These are phyloP conservation scores for Ustilago hordei DNA, from an alignment of 1,284 basidiomycete species.

Conservation along the genomic window DNA sequence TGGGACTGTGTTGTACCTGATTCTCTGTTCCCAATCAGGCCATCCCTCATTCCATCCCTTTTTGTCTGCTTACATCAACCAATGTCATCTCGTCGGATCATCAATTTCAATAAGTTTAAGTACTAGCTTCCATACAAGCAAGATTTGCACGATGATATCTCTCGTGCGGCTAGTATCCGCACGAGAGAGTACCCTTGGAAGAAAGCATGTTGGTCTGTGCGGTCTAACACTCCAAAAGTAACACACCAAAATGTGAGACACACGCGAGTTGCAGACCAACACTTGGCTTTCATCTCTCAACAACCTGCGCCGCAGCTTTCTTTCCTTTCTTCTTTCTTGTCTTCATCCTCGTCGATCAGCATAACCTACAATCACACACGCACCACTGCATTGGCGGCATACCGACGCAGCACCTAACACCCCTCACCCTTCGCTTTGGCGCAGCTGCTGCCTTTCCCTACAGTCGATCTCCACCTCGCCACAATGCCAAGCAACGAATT, in stretches of 20 bases:
- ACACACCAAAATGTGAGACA: slow-evolving; percentile 7
- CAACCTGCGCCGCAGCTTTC: neutral
- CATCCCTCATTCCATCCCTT: too few species aligned
- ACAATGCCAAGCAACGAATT: slow-evolving; percentile 60
- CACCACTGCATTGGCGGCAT: neutral
- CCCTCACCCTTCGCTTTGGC: neutral
- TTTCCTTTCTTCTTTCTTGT: neutral
- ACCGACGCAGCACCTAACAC: neutral
- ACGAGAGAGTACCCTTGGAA: too few species aligned
- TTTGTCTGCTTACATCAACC: too few species aligned
- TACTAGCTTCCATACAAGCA: too few species aligned
- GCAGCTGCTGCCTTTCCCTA: too few species aligned
- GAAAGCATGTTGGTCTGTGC: slow-evolving; percentile 4
- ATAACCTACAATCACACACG: neutral
- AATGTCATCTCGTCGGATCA: too few species aligned
- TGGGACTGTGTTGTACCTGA: too few species aligned
- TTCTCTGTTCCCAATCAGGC: too few species aligned
- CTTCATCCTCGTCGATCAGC: neutral
- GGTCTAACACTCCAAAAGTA: slow-evolving; percentile 11
- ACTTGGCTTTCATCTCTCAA: slow-evolving; percentile 6
- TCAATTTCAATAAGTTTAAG: too few species aligned
- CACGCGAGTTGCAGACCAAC: slow-evolving; percentile 14
- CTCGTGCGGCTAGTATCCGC: too few species aligned
- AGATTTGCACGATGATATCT: too few species aligned
- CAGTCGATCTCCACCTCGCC: neutral